Base-by-base conservation (phyloP, 2,329 filamentous ascomycete species). In the Coniella vitis region DNA sequence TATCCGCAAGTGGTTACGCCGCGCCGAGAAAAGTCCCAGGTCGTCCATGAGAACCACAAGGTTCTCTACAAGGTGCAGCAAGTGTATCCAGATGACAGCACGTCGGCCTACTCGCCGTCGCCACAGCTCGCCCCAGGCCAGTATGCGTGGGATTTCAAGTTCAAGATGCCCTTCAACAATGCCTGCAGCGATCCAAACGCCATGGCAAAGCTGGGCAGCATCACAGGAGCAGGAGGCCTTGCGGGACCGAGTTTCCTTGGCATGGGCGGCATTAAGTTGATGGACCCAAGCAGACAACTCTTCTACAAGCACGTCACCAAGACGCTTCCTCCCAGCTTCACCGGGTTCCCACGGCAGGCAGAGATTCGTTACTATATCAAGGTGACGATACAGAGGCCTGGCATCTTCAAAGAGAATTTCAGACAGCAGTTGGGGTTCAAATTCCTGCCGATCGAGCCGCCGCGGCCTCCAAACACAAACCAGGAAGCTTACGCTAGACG, bases 321-420 rank as follows among this genome's bases (percentile, higher is more conserved):
- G 57, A 95, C 90, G 0, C 73, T 98, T 10, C 93, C 93, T 4
- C 93, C 93, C 0, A 94, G 90, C 4, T 71, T 97, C 47, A 87
- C 79, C n/a, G 89, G 88, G 3, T 90, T 93, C 56, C 87, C 88
- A 0, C 85, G 84, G 29, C 82, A 90, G 65, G 91, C 90, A 19
- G 90, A 95, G 66, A 90, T 97, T 52, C 79, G 84, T 57, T 98
- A 98, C 68, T 98, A 87, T 63, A 77, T 97, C 62, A 98, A 98
- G 65, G 89, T 86, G n/a, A 97, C 93, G 0, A 83, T 97, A 5
- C 87, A 90, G 60, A 76, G 90, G n/a, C 89, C 90, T 0, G 84
- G 86, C 13, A 76, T 96, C 51, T 88, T 94, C 67, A 91, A 91
- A 62, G 90, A 95, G 68, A 96, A 96, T 60, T 86, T 89, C 65